Evolutionary conservation across 345 rosid species (phyloP), one percentile per base, ranked within the genome.

Genomic region (Arabis hirsuta): DNA sequence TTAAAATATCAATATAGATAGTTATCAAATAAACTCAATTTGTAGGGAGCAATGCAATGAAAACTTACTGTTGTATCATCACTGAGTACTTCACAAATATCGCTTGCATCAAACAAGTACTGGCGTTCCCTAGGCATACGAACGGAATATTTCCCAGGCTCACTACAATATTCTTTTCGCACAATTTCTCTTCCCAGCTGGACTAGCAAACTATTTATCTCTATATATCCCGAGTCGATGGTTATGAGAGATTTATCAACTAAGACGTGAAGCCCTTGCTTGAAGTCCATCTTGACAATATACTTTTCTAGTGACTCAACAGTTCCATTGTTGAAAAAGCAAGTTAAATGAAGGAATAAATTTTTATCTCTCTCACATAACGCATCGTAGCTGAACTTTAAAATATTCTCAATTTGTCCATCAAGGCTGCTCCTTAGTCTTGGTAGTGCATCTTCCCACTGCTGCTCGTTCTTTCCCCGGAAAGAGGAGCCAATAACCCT

Each of bases 201-300:
- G 0, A 6, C 57, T 19, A 65, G 36, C 9, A 38, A 6, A 42
- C 12, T 43, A 39, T 54, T 62, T 27, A 42, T 67, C 38, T 11
- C 13, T 38, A 67, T 42, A 2, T 10, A 6, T 29, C 34, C 27
- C 3, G 0, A 0, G 1, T 12, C 20, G 8, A 12, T 64, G 42
- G 39, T 16, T 54, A 67, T 53, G 19, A 67, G 72, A 29, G 60
- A 65, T 41, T 53, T 65, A 0, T 52, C 60, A 41, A 39, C n/a
- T 16, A 46, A 47, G 19, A 46, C 2, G 4, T 11, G 11, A 20
- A 59, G 65, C 47, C 65, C 48, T 12, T 20, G 47, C 5, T 5
- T 39, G 32, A 59, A 10, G 11, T 59, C 16, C 3, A 41, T 47
- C 0, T 26, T 3, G 0, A 19, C 12, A 29, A 61, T 69, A 34